These are phyloP conservation scores for Rhodamnia argentea DNA, from an alignment of 345 rosid species.

Conservation along the genomic window DNA sequence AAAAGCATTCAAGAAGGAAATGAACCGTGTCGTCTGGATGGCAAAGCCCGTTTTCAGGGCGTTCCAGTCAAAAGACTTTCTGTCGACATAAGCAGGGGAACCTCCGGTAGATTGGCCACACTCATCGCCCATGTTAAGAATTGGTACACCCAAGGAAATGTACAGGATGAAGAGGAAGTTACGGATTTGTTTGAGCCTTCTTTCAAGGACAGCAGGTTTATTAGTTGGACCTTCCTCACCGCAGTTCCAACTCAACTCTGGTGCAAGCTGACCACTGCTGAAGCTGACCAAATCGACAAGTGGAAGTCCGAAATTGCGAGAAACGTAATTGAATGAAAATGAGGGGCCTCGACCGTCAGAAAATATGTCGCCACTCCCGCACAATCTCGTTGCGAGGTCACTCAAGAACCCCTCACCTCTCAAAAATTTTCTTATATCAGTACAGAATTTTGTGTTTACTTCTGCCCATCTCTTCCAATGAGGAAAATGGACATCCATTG, in stretches of 20 bases:
- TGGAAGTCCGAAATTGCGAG: slow-evolving; percentile 73
- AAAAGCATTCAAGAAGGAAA: slow-evolving; percentile 57
- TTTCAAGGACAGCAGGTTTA: slow-evolving; percentile 57
- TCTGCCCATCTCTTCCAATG: slow-evolving; percentile 96
- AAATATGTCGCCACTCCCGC: slow-evolving; percentile 84
- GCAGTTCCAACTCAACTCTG: slow-evolving; percentile 92
- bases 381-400: slow-evolving; percentile 78
- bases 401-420: slow-evolving; percentile 66
- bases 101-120: slow-evolving; percentile 81
- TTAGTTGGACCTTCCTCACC: slow-evolving; percentile 91
- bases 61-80: slow-evolving; percentile 67
- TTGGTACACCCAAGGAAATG: slow-evolving; percentile 72
- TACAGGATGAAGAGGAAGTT: slow-evolving; percentile 67
- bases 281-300: slow-evolving; percentile 89
- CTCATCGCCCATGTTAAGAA: slow-evolving; percentile 95
- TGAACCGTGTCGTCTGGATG: slow-evolving; percentile 52
- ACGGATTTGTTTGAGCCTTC: slow-evolving; percentile 75
- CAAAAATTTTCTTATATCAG: slow-evolving; percentile 58
- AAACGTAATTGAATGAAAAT: slow-evolving; percentile 61
- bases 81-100: slow-evolving; percentile 34
- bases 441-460: slow-evolving; percentile 55
- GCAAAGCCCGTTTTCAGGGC: slow-evolving; percentile 52
- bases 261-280: slow-evolving; percentile 32
- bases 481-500: slow-evolving; percentile 49
- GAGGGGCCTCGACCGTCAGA: slow-evolving; percentile 85